These are phyloP conservation scores for Schizosaccharomyces lindneri DNA, from an alignment of 805 yeast species.

Conservation along the genomic window DNA sequence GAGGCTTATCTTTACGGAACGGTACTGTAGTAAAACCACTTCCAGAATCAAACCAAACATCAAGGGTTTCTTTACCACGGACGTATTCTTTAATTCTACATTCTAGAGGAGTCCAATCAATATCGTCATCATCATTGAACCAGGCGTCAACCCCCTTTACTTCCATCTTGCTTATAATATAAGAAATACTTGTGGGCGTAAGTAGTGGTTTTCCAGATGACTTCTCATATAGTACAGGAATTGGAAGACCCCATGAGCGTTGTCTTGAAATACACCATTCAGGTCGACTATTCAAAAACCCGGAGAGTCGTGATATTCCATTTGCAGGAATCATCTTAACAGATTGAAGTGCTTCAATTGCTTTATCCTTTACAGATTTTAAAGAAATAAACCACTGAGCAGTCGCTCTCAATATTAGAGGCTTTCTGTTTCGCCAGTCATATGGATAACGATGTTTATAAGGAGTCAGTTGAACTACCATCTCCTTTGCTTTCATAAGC, in stretches of 20 bases:
- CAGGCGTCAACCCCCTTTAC: slow-evolving; percentile 51
- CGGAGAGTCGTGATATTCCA: slow-evolving; percentile 43
- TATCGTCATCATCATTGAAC: slow-evolving; percentile 34
- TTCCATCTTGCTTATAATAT: slow-evolving; percentile 31
- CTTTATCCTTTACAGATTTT: slow-evolving; percentile 37
- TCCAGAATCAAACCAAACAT: slow-evolving; percentile 98
- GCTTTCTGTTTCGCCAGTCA: slow-evolving; percentile 91
- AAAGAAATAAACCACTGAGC: slow-evolving; percentile 94
- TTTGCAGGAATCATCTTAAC: slow-evolving; percentile 53
- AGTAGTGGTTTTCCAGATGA: slow-evolving; percentile 39
- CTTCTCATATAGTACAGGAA: slow-evolving; percentile 53
- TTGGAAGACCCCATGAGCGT: slow-evolving; percentile 94
- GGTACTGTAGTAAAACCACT: slow-evolving; percentile 50
- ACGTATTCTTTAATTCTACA: slow-evolving; percentile 22
- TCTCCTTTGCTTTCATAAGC: slow-evolving; percentile 18
- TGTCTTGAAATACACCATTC: slow-evolving; percentile 98
- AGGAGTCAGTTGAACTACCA: slow-evolving; percentile 26
- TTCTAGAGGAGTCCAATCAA: slow-evolving; percentile 47
- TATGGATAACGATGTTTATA: slow-evolving; percentile 76
- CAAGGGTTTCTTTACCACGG: slow-evolving; percentile 81
- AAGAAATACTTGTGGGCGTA: slow-evolving; percentile 28
- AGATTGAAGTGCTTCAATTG: slow-evolving; percentile 30
- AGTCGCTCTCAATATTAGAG: slow-evolving; percentile 82
- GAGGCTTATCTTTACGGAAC: slow-evolving; percentile 14
- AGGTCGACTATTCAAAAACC: slow-evolving; percentile 51